phyloP scores from a whole-genome alignment of 495 filamentous ascomycete genomes.

The Xylaria flabelliformis region DNA sequence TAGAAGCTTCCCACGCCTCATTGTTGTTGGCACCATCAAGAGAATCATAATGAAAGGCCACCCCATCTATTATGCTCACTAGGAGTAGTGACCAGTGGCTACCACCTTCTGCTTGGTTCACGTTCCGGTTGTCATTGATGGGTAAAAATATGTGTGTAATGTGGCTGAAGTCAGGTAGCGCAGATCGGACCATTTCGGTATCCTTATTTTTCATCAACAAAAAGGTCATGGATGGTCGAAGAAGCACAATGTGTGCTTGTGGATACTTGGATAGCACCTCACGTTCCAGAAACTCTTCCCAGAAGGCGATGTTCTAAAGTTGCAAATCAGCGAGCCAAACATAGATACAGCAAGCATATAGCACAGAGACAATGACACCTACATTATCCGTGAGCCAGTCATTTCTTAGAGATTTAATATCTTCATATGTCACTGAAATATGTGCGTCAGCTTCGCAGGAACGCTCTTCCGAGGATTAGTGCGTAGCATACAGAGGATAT shows the following conservation, averaged over 20 bases:
- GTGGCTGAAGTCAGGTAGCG: slow-evolving; percentile 77
- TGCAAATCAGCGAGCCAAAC: slow-evolving; percentile 28
- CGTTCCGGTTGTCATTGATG: slow-evolving; percentile 85
- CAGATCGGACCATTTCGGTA: slow-evolving; percentile 71
- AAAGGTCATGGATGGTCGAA: slow-evolving; percentile 93
- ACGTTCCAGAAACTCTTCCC: slow-evolving; percentile 96
- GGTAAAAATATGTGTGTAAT: slow-evolving; percentile 97
- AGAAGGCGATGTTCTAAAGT: slow-evolving; percentile 84
- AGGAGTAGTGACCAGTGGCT: slow-evolving; percentile 95
- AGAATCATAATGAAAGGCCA: slow-evolving; percentile 97
- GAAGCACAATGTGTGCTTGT: slow-evolving; percentile 83
- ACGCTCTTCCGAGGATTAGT: background rate
- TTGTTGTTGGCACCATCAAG: slow-evolving; percentile 75
- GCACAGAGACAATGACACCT: slow-evolving; percentile 38
- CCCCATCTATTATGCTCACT: slow-evolving; percentile 84
- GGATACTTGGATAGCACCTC: slow-evolving; percentile 79
- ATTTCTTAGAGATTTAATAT: slow-evolving; percentile 83
- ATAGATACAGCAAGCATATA: slow-evolving; percentile 14
- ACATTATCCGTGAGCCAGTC: slow-evolving; percentile 99
- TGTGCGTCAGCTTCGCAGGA: slow-evolving; percentile 26
- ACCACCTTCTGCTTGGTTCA: slow-evolving; percentile 81
- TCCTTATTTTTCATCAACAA: slow-evolving; percentile 86
- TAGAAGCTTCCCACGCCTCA: slow-evolving; percentile 70
- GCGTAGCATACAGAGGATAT: slow-evolving; percentile 49
- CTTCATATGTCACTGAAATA: slow-evolving; percentile 62